Evolutionary conservation across 192 early-diverging fungal genomes (phyloP), one percentile per base, ranked within the genome.

Genomic region (Ambispora gerdemannii): DNA sequence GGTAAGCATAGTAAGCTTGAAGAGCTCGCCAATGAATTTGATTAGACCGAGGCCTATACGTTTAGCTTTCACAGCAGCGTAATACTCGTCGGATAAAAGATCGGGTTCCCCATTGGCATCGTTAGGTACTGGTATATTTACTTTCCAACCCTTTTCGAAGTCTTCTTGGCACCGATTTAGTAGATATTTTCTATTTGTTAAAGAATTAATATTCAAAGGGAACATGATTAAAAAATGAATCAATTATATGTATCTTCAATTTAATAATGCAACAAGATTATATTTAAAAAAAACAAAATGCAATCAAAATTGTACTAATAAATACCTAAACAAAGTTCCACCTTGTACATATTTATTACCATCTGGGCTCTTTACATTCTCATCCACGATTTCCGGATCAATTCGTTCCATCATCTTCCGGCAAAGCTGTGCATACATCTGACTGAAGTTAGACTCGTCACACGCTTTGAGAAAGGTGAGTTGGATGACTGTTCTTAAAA

Each of bases 81-180:
- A 95, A 78, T 92, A 92, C 76, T 90, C 89, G 43, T 87, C 86
- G 0, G 90, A 86, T 82, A 90, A 82, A 71, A 92, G 83, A 68
- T 88, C 89, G 43, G 77, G 81, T 56, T 76, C 70, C 2, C 86
- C 88, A 50, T 85, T 84, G 34, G 84, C 80, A 33, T 85, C 86
- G 53, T 85, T 74, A 31, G 76, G 75, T 24, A 64, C 65, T 27
- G 91, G 82, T 70, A 95, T 83, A 65, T 91, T 86, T 75, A 88
- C 84, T 79, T 94, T 97, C 86, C 90, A 92, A 53, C 90, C 91
- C 33, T 77, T 79, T 82, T 96, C 93, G 78, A 97, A 99, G 74
- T 94, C 97, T 66, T 89, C 88, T 79, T 99, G 97, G 83, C 95
- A 97, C 68, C 90, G 86, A 76, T 91, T 94, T 38, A 99, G 80